These are phyloP conservation scores for Sporisorium graminicola DNA, from an alignment of 1,284 basidiomycete genomes.

Conservation along the genomic window DNA sequence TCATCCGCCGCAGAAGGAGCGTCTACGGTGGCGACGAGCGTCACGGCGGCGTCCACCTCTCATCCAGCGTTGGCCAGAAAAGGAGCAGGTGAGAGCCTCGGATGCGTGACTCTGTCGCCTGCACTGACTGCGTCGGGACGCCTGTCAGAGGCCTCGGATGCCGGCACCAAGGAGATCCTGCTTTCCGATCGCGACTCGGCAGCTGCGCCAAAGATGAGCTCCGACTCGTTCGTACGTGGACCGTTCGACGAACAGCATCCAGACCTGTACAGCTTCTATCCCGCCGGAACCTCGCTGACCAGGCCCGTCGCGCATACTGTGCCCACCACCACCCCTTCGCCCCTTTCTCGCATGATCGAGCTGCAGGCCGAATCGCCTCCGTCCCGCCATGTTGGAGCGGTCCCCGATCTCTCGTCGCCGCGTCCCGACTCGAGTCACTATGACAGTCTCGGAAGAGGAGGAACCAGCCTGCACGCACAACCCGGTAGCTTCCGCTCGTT, in stretches of 20 bases:
- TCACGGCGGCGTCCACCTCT: conserved; percentile 1
- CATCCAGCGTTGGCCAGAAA: not conserved
- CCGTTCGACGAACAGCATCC: conserved; percentile 25
- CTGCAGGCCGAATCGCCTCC: not conserved
- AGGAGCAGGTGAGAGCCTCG: not conserved
- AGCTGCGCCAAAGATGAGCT: conserved; percentile 9
- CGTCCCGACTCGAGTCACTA: not conserved
- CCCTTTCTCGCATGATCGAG: conserved; percentile 16
- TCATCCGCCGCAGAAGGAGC: not conserved
- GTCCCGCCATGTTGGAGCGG: conserved; percentile 18
- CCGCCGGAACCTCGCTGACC: conserved; percentile 3
- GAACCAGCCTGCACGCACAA: not conserved
- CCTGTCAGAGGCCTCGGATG: conserved; percentile 22
- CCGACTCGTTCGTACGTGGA: conserved; percentile 13
- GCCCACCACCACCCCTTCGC: not conserved
- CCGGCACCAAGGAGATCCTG: conserved; percentile 32
- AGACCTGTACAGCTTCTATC: conserved; percentile 19
- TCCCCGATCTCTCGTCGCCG: conserved; percentile 14
- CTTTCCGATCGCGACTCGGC: conserved; percentile 29
- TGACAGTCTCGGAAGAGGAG: not conserved
- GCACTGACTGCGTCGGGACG: conserved; percentile 1
- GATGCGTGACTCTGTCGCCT: conserved; percentile 3
- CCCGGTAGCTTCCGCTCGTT: conserved; percentile 16
- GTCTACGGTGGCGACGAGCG: conserved; percentile 14
- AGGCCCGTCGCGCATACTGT: not conserved